A percentile compares a stretch with the other conserved stretches of the same genome.
Evolutionary conservation across 352 stramenopile species (phyloP).

Genomic region (Globisporangium apiculatum): DNA sequence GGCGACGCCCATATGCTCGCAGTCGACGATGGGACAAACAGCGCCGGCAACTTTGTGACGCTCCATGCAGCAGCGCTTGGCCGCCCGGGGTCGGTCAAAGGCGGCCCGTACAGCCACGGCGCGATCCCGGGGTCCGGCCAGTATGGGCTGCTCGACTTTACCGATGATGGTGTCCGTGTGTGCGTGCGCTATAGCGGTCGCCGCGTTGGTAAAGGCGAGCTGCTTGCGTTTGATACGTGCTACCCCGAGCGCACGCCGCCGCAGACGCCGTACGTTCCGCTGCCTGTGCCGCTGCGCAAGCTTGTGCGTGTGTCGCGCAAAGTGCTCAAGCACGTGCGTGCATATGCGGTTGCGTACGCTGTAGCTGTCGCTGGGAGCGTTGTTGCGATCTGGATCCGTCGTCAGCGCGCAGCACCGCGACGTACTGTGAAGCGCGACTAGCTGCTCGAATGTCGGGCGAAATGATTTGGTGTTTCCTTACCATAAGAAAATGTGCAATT

Average conservation of each 20-base stretch:
- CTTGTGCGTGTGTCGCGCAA: conserved; percentile 60
- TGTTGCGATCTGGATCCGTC: too few relatives aligned
- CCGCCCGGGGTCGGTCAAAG: conserved; percentile 75
- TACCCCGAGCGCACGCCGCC: conserved; percentile 55
- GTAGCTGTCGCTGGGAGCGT: not conserved
- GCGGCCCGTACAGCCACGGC: conserved; percentile 84
- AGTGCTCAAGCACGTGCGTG: conserved; percentile 12
- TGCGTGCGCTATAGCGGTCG: conserved; percentile 70
- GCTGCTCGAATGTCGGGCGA: too few relatives aligned
- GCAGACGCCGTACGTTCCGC: conserved; percentile 49
- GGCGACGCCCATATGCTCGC: conserved; percentile 89
- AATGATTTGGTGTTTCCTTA: too few relatives aligned
- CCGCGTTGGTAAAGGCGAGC: conserved; percentile 39
- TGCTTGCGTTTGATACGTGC: conserved; percentile 77
- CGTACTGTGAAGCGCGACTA: too few relatives aligned
- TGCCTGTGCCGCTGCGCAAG: conserved; percentile 45
- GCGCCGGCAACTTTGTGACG: conserved; percentile 61
- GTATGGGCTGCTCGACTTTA: conserved; percentile 78
- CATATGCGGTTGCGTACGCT: not conserved
- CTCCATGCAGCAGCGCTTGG: conserved; percentile 81
- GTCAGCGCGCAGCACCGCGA: too few relatives aligned
- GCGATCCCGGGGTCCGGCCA: conserved; percentile 70
- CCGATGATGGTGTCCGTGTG: conserved; percentile 54
- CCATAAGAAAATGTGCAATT: too few relatives aligned
- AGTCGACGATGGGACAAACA: conserved; percentile 73